Evolutionary conservation across 164 flowering plant genomes (phyloP).

Genomic region (Magnolia officinalis): DNA sequence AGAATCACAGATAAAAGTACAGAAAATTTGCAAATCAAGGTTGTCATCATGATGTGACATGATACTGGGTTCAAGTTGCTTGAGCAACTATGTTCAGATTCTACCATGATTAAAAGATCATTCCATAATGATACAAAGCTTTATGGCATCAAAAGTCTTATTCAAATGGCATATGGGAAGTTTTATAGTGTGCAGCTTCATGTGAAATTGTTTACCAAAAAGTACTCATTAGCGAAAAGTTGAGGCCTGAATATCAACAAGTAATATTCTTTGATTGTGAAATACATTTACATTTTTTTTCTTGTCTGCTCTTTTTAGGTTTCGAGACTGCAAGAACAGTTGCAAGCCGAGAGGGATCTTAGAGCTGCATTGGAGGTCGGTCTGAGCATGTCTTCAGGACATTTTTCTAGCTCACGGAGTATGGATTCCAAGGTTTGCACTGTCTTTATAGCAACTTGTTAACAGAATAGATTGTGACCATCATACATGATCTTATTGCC

Average conservation of each 20-base stretch:
- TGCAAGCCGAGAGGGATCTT: conserved; percentile 97
- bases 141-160: too few species aligned
- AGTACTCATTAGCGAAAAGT: background rate
- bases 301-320: conserved; percentile 43
- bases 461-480: background rate
- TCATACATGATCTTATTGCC: conserved; percentile 13
- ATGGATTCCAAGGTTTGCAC: conserved; percentile 92
- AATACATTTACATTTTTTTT: background rate
- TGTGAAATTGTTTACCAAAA: too few species aligned
- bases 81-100: too few species aligned
- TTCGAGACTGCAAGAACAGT: conserved; percentile 92
- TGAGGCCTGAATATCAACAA: background rate
- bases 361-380: conserved; percentile 97
- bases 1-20: background rate
- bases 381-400: conserved; percentile 91
- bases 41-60: background rate
- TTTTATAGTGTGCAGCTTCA: too few species aligned
- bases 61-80: background rate
- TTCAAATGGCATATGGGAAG: too few species aligned
- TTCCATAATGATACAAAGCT: too few species aligned
- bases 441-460: conserved; percentile 3
- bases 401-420: conserved; percentile 63
- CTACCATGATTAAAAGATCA: too few species aligned
- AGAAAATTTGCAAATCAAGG: background rate
- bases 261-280: background rate